Conservation (phyloP, 169 alveolate species). For the Plasmodium gallinaceum region DNA sequence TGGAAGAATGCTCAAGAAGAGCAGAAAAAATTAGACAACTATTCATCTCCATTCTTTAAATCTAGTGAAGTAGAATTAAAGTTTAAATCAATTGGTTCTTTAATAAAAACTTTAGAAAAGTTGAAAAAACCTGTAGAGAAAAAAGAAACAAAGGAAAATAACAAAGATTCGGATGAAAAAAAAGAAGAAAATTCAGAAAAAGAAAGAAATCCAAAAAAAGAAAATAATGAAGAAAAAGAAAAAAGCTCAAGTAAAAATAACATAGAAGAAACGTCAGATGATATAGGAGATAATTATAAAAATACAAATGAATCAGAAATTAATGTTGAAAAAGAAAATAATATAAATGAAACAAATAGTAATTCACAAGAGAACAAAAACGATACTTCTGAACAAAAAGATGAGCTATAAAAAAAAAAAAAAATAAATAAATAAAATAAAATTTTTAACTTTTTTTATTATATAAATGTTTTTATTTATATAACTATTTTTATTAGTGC, state of each 20-base stretch:
- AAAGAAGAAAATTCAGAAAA: conserved; percentile 9
- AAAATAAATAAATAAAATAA: neutral
- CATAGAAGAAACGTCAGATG: conserved; percentile 1
- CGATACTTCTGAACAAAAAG: conserved; percentile 37
- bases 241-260: neutral
- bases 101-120: conserved; percentile 48
- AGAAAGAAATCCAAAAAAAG: conserved; percentile 34
- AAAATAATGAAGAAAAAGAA: conserved; percentile 22
- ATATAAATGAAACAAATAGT: neutral
- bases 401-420: conserved; percentile 23
- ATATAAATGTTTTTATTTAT: neutral
- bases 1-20: conserved; percentile 72
- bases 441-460: neutral
- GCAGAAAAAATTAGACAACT: conserved; percentile 76
- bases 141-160: conserved; percentile 13
- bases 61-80: conserved; percentile 56
- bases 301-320: neutral
- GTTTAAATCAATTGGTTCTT: conserved; percentile 13
- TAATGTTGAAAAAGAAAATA: conserved; percentile 5
- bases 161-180: neutral
- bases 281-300: conserved; percentile 8
- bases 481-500: neutral
- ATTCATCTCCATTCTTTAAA: conserved; percentile 70
- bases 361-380: neutral
- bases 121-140: conserved; percentile 39